These are phyloP conservation scores for Gloeostereum incarnatum DNA, from an alignment of 768 basidiomycete species.

Conservation along the genomic window DNA sequence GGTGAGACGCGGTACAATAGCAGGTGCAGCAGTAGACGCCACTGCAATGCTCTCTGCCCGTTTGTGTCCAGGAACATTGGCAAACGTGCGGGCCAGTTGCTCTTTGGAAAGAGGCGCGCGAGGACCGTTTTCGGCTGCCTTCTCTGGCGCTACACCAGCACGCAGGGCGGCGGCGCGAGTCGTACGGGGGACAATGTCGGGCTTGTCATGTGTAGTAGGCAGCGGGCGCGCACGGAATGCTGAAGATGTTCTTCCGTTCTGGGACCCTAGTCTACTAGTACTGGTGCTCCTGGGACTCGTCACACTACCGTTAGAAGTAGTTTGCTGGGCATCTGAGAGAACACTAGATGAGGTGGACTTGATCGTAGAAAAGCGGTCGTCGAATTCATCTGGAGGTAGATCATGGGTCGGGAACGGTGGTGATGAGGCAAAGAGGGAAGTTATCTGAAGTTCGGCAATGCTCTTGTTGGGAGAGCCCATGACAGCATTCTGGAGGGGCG, in stretches of 20 bases:
- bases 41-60: conserved; percentile 58
- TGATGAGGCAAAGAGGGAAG: conserved; percentile 71
- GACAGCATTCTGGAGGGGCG: conserved; percentile 48
- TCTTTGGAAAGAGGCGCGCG: conserved; percentile 54
- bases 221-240: conserved; percentile 60
- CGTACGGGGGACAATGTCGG: conserved; percentile 70
- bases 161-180: conserved; percentile 70
- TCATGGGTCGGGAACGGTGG: conserved; percentile 70
- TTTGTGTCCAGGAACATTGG: conserved; percentile 78
- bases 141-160: conserved; percentile 44
- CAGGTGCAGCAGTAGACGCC: conserved; percentile 66
- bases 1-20: conserved; percentile 66
- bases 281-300: conserved; percentile 33
- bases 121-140: conserved; percentile 26
- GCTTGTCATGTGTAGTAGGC: conserved; percentile 49
- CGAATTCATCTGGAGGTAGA: conserved; percentile 40
- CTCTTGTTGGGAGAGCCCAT: conserved; percentile 63
- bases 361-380: conserved; percentile 25
- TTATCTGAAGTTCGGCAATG: conserved; percentile 73
- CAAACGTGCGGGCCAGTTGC: conserved; percentile 53
- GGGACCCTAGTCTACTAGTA: conserved; percentile 19
- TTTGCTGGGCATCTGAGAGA: conserved; percentile 36
- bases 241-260: conserved; percentile 31
- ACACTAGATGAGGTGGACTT: conserved; percentile 39
- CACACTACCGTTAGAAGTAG: no score